Conservation (phyloP, 2,329 filamentous ascomycete genomes). For the Botrytis elliptica region DNA sequence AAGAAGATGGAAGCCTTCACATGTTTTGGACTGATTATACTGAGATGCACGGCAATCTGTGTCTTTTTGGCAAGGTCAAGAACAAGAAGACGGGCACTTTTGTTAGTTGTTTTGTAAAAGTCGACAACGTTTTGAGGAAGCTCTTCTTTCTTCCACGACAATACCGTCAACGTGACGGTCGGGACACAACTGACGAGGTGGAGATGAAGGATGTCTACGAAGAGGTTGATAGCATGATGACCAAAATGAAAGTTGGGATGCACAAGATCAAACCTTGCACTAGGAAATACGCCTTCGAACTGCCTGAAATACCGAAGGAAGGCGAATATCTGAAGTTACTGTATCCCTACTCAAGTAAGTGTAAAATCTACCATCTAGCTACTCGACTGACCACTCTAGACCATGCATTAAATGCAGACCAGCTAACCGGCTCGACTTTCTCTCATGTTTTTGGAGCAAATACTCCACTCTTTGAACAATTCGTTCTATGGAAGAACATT, state of each 20-base stretch:
- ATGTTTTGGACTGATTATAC: conserved; percentile 99
- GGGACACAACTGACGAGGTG: conserved; percentile 73
- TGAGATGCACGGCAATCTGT: conserved; percentile 86
- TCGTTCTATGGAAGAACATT: conserved; percentile 97
- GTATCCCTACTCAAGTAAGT: conserved; percentile 81
- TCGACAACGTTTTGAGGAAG: conserved; percentile 91
- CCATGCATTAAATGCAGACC: conserved; percentile 65
- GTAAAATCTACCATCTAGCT: not conserved
- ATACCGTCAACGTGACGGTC: conserved; percentile 58
- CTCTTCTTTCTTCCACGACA: conserved; percentile 89
- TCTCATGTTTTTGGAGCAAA: conserved; percentile 93
- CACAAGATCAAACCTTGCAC: conserved; percentile 91
- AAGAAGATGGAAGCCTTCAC: conserved; percentile 84
- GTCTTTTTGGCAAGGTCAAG: conserved; percentile 92
- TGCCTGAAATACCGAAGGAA: conserved; percentile 82
- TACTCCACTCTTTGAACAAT: conserved; percentile 94
- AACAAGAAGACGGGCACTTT: conserved; percentile 78
- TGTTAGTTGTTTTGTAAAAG: conserved; percentile 91
- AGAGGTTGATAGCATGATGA: conserved; percentile 88
- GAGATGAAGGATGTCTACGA: conserved; percentile 86
- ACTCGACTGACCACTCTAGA: conserved; percentile 45
- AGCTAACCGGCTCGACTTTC: conserved; percentile 76
- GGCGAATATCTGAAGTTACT: conserved; percentile 92
- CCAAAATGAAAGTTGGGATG: conserved; percentile 77
- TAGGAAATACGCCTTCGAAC: conserved; percentile 93